Evolutionary conservation across 2,329 filamentous ascomycete genomes (phyloP), one percentile per base, ranked within the genome.

Genomic region (Raffaelea arxii): DNA sequence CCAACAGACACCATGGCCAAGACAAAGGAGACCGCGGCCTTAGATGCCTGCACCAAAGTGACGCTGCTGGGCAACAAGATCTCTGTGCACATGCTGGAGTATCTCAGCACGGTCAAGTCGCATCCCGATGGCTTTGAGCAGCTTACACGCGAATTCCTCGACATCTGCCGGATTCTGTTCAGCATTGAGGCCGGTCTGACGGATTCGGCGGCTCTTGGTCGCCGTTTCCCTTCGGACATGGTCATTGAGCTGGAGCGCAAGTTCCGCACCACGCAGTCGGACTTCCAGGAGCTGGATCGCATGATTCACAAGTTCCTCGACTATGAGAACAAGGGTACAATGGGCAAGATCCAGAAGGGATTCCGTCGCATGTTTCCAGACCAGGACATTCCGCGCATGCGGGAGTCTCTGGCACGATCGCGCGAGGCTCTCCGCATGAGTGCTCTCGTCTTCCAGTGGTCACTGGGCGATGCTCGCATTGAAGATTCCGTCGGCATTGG

Each of bases 101-200:
- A 80, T 51, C 67, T 82, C 21, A 75, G 73, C 46, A 70, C 73
- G 4, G 69, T 72, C 48, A 78, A 76, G 54, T 64, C 71, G 30
- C 68, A 73, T 30, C 72, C 74, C 0, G 64, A 71, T 44, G 74
- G 75, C 25, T 77, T 82, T 59, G 72, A 75, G 49, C 64, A 69
- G 23, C 69, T 86, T 19, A 79, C 81, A 10, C 72, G 74, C 51
- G 78, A 82, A 52, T 84, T 85, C 56, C 71, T 86, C 48, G 80
- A 84, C 47, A 76, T 78, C 5, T 82, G 77, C 58, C 74, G 79
- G 46, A 75, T 80, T 37, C 67, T 86, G 37, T 83, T 80, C 69
- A 75, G 77, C n/a, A 79, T 85, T 51, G 80, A 84, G 60, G 74
- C 77, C 21, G 82, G 82, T 5, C 68, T 86, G 45, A 62, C 65